Conservation (phyloP, 2,329 filamentous ascomycete genomes). For the Trichoderma oligosporum region DNA sequence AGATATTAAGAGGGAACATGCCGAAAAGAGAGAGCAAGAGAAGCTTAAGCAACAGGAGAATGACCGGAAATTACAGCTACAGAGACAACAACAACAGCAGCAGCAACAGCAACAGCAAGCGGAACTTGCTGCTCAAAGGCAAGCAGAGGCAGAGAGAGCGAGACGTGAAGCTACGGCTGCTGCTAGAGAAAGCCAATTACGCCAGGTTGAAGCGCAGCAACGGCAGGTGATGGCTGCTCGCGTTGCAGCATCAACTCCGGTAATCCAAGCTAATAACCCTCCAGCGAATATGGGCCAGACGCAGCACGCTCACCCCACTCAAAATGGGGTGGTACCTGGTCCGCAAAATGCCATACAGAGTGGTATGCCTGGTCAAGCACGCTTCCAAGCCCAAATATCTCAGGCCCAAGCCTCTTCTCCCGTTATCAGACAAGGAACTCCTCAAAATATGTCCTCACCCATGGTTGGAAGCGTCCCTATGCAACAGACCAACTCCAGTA, state of each 20-base stretch:
- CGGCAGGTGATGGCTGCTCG: constrained; percentile 34
- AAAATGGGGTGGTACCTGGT: constrained; percentile 36
- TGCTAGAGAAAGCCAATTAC: constrained; percentile 35
- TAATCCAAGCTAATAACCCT: constrained; percentile 27
- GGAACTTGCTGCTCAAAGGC: constrained; percentile 42
- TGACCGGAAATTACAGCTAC: constrained; percentile 49
- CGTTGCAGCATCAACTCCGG: constrained; percentile 25
- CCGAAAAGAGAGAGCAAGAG: constrained; percentile 72
- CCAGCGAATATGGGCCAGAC: constrained; percentile 29
- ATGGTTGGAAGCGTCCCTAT: constrained; percentile 60
- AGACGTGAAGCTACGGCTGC: constrained; percentile 36
- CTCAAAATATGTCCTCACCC: constrained; percentile 62
- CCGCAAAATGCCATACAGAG: constrained; percentile 38
- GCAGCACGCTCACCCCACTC: constrained; percentile 35
- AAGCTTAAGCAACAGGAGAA: constrained; percentile 64
- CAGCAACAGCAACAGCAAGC: constrained; percentile 42
- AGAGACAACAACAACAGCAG: constrained; percentile 42
- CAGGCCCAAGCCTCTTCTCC: constrained; percentile 68
- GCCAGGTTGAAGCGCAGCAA: constrained; percentile 38
- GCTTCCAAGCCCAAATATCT: constrained; percentile 54
- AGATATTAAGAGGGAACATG: constrained; percentile 73
- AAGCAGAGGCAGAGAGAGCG: constrained; percentile 42
- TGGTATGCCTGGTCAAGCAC: constrained; percentile 41
- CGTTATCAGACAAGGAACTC: constrained; percentile 58
- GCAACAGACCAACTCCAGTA: constrained; percentile 63